Evolutionary conservation across 2,329 filamentous ascomycete species (phyloP).

Genomic region (Diaporthe sp.): DNA sequence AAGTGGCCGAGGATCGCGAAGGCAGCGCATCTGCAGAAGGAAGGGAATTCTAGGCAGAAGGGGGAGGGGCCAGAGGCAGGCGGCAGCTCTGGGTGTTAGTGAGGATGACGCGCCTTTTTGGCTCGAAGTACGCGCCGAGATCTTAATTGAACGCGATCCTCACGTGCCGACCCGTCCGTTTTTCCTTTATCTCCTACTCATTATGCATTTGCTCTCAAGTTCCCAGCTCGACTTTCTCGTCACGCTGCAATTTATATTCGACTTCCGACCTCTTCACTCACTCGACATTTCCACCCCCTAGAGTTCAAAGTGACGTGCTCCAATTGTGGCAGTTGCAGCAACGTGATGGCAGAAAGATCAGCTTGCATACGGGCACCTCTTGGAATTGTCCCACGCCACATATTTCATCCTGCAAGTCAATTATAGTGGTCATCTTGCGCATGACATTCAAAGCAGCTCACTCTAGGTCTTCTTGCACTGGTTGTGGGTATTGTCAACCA

Average conservation of each 20-base stretch:
- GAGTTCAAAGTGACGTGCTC: neutral
- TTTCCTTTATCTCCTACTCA: neutral
- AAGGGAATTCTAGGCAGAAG: constrained; percentile 19
- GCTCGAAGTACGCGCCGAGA: constrained; percentile 19
- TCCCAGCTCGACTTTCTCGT: neutral
- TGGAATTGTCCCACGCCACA: too few relatives aligned
- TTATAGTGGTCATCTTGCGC: neutral
- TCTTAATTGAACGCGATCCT: constrained; percentile 22
- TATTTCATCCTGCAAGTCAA: neutral
- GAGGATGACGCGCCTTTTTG: constrained; percentile 30
- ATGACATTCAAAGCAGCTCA: neutral
- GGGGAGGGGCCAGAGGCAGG: constrained; percentile 14
- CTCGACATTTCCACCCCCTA: neutral
- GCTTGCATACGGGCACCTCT: neutral
- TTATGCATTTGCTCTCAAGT: neutral
- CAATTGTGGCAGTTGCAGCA: too few relatives aligned
- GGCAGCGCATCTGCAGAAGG: constrained; percentile 23
- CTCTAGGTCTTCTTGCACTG: neutral
- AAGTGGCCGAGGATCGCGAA: neutral
- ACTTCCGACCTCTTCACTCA: neutral
- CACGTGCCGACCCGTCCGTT: constrained; percentile 14
- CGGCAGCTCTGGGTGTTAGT: constrained; percentile 18
- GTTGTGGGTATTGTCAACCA: neutral
- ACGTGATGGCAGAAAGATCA: neutral
- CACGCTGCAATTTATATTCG: neutral